phyloP scores from a whole-genome alignment of 768 basidiomycete genomes.

The Boletus barrowsii region DNA sequence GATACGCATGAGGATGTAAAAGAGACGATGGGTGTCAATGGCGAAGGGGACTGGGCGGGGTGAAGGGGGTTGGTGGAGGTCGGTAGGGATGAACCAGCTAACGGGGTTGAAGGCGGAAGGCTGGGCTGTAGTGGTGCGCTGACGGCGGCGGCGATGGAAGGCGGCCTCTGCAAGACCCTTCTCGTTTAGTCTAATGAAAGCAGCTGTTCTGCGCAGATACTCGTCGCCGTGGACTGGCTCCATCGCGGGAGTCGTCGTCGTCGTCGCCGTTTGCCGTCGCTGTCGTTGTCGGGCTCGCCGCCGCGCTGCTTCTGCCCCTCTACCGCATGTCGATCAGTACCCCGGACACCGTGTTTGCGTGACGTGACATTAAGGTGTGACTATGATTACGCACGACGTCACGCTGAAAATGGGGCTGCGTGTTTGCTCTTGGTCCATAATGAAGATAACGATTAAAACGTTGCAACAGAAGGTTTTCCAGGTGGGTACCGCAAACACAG shows the following conservation, averaged over 20 bases:
- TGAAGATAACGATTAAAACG: slow-evolving; percentile 96
- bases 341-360: slow-evolving; percentile 19
- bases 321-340: slow-evolving; percentile 19
- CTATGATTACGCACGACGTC: slow-evolving; percentile 19
- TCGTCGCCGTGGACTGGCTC: slow-evolving; percentile 67
- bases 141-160: slow-evolving; percentile 47
- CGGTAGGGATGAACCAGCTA: slow-evolving; percentile 48
- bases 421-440: slow-evolving; percentile 37
- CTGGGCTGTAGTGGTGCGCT: slow-evolving; percentile 27
- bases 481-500: slow-evolving; percentile 35
- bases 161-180: slow-evolving; percentile 66
- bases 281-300: slow-evolving; percentile 5
- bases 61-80: slow-evolving; percentile 26
- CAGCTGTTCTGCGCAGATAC: slow-evolving; percentile 66
- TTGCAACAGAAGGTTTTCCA: slow-evolving; percentile 90
- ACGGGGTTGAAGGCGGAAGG: slow-evolving; percentile 57
- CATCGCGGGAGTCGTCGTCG: slow-evolving; percentile 31
- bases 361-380: slow-evolving; percentile 20
- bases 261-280: neutral
- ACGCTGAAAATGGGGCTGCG: slow-evolving; percentile 13
- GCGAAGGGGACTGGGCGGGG: slow-evolving; percentile 64
- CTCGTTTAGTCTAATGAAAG: slow-evolving; percentile 73
- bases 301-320: slow-evolving; percentile 21
- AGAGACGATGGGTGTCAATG: slow-evolving; percentile 79
- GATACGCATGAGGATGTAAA: slow-evolving; percentile 84